Base-by-base conservation (phyloP, 192 early-diverging fungal species). In the Ambispora gerdemannii region DNA sequence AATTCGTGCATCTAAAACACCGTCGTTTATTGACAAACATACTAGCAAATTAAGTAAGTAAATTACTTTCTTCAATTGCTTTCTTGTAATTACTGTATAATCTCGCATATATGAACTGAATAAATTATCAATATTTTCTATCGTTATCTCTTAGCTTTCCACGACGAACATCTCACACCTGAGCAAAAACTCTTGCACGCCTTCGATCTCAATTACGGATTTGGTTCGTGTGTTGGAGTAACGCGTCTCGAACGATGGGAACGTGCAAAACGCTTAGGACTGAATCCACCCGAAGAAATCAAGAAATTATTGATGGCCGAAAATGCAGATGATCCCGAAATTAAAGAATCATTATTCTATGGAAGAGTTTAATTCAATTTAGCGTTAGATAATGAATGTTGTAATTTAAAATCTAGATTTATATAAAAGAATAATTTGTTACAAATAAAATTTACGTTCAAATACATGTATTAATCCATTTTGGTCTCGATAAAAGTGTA, bases 161-260 rank as follows among this genome's bases (percentile, higher is more conserved):
- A 77, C 47, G 32, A 70, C 22, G 65, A 73, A 24, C 53, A 36
- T 51, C 22, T 69, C 11, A 50, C 60, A 7, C 60, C 72, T 3
- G 52, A 34, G 4, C 63, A 75, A 20, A 78, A 72, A 38, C 19
- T 72, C n/a, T 52, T 77, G 30, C 73, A 58, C 17, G 52, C 68
- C 11, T 78, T 78, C 47, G 76, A 78, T 55, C 36, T 78, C 62
- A 69, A 75, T 51, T 75, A 72, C 43, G 33, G 25, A 43, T 78
- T 62, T 38, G 85, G 85, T 27, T 77, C 82, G 0, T 82, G 81
- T 66, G 77, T 87, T 49, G 85, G 85, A 25, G 20, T 87, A 11
- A 72, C 80, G 34, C 58, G 85, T 20, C 62, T 85, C 72, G 82
- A 82, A 53, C 74, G 85, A 22, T 87, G 85, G 85, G 74, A 86